Evolutionary conservation across 1,284 basidiomycete species (phyloP).

Genomic region (Boletus albobrunnescens): DNA sequence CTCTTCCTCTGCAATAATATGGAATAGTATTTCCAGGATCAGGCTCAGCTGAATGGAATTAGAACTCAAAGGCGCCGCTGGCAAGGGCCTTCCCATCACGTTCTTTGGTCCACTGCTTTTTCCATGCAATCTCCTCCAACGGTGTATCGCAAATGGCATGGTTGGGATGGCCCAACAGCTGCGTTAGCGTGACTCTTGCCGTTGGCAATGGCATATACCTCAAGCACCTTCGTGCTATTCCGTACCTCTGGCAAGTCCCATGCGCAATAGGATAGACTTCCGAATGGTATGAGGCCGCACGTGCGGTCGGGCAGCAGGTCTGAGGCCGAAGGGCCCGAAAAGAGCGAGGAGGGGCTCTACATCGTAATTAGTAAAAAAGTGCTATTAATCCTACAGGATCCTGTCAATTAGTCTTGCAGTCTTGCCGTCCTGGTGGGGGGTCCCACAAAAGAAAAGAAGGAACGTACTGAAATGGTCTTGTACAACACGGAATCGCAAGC

Average conservation of each 20-base stretch:
- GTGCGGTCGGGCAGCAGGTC: conserved; percentile 45
- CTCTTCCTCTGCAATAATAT: too few relatives aligned
- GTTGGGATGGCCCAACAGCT: conserved; percentile 48
- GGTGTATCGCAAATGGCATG: conserved; percentile 50
- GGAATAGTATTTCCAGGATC: too few relatives aligned
- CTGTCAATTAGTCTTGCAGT: too few relatives aligned
- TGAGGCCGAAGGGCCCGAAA: conserved; percentile 42
- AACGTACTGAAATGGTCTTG: conserved; percentile 31
- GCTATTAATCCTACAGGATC: conserved; percentile 25
- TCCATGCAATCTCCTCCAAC: conserved; percentile 43
- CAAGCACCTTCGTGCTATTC: conserved; percentile 37
- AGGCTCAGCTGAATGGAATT: too few relatives aligned
- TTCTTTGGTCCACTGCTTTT: too few relatives aligned
- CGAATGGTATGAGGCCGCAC: conserved; percentile 41
- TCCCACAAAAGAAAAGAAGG: conserved; percentile 33
- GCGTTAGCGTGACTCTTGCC: conserved; percentile 33
- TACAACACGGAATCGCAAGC: conserved; percentile 32
- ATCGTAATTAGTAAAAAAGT: conserved; percentile 46
- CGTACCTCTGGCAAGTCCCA: conserved; percentile 42
- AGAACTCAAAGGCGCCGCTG: too few relatives aligned
- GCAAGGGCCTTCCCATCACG: too few relatives aligned
- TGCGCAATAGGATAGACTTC: conserved; percentile 46
- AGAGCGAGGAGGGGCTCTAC: conserved; percentile 55
- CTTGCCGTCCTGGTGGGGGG: too few relatives aligned
- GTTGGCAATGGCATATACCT: conserved; percentile 1